Base-by-base conservation (phyloP, 768 basidiomycete genomes). In the Pseudohyphozyma bogoriensis region DNA sequence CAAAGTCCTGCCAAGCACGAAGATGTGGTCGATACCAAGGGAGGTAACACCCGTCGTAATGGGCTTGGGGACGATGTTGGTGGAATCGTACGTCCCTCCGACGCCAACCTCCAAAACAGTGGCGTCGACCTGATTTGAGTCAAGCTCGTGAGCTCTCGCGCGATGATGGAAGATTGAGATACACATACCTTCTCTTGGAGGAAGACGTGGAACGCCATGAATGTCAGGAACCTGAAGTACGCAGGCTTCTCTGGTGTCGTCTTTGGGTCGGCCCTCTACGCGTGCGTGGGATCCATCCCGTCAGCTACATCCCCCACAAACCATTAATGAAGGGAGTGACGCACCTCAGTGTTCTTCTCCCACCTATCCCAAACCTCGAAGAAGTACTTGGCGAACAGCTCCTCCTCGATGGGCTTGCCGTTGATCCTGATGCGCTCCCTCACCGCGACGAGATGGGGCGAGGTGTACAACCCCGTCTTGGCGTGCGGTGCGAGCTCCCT, bases 61-160 rank as follows among this genome's bases (percentile, higher is more conserved):
- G 0, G 95, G 95, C 58, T 80, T 81, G 0, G 90, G 91, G 15
- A 97, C 89, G 62, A 93, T 83, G 67, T 99, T 99, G 31, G 95
- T 99, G 68, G 89, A 89, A 71, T 99, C 95, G 70, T 88, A 88
- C 26, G 80, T 79, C 13, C 95, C 95, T 26, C 95, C 95, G 24
- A 99, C 85, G 12, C 95, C 95, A 39, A 97, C 95, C 78, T 99
- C 95, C 28, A 99, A 79, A 56, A 99, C 81, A 1, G 92, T 89
- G 4, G 89, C 90, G 65, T 92, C 83, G 8, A 97, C 82, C 76
- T 79, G 67, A 6, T 58, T 58, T 1, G n/a, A 35, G 33, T 3
- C 7, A 11, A 50, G 47, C 29, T 20, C 12, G 42, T 13, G 12
- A 44, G 37, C 11, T 37, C 18, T 18, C 37, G 37, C 37, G 44